phyloP scores from a whole-genome alignment of 2,329 filamentous ascomycete species.

The Arthroderma uncinatum region DNA sequence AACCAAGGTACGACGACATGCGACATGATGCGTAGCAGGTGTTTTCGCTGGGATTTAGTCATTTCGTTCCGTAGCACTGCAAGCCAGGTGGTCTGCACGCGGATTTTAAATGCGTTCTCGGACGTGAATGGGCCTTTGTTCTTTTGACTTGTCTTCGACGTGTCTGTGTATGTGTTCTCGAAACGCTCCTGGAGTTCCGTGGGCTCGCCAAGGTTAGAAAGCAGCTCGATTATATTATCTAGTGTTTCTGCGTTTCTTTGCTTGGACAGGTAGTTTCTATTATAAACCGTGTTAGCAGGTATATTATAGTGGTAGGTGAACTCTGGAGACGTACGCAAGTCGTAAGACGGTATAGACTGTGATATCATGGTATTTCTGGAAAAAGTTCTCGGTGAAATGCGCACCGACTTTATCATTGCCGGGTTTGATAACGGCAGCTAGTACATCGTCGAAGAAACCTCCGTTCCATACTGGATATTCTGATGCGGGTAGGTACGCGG shows the following conservation, averaged over 20 bases:
- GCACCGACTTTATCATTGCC: slow-evolving; percentile 50
- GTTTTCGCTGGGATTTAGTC: slow-evolving; percentile 64
- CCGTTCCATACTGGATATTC: slow-evolving; percentile 60
- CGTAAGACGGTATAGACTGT: slow-evolving; percentile 69
- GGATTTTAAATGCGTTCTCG: slow-evolving; percentile 60
- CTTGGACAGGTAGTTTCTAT: slow-evolving; percentile 27
- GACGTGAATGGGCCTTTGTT: slow-evolving; percentile 57
- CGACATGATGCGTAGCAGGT: slow-evolving; percentile 62
- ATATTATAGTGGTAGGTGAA: neutral
- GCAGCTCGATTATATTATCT: slow-evolving; percentile 29
- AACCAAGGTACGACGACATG: slow-evolving; percentile 82
- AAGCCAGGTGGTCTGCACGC: slow-evolving; percentile 79
- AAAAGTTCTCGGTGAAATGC: slow-evolving; percentile 66
- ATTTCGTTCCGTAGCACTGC: slow-evolving; percentile 57
- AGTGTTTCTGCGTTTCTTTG: slow-evolving; percentile 22
- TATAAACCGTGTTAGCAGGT: neutral
- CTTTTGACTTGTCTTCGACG: slow-evolving; percentile 44
- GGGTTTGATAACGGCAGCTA: slow-evolving; percentile 51
- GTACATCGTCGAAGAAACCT: slow-evolving; percentile 52
- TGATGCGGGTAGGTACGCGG: slow-evolving; percentile 46
- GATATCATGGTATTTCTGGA: slow-evolving; percentile 72
- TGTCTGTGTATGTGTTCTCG: slow-evolving; percentile 28
- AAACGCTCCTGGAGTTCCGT: slow-evolving; percentile 39
- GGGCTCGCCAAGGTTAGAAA: slow-evolving; percentile 51
- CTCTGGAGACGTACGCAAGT: slow-evolving; percentile 48